phyloP scores from a whole-genome alignment of 2,329 filamentous ascomycete species.

The Aspergillus sp. region DNA sequence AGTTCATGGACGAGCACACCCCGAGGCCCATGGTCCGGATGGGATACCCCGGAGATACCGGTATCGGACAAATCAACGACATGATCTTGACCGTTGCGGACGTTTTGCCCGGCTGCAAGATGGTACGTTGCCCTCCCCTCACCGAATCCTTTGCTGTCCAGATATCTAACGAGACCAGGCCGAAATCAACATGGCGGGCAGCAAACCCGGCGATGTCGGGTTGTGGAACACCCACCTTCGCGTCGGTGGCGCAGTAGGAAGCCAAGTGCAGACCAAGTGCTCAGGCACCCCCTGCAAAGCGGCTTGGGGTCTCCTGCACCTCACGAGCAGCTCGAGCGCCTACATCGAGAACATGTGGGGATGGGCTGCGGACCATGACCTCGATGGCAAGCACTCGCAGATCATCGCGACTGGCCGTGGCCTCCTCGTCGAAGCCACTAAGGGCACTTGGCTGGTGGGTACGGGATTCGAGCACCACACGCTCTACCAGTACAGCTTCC shows the following conservation, averaged over 20 bases:
- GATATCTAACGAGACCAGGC: slow-evolving; percentile 14
- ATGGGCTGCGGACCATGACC: slow-evolving; percentile 43
- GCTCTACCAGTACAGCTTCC: slow-evolving; percentile 43
- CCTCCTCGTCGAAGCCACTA: slow-evolving; percentile 33
- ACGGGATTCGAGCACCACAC: slow-evolving; percentile 42
- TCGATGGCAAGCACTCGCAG: slow-evolving; percentile 31
- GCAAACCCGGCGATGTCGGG: slow-evolving; percentile 42
- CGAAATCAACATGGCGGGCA: slow-evolving; percentile 45
- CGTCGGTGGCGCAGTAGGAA: slow-evolving; percentile 39
- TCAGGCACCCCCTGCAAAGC: slow-evolving; percentile 36
- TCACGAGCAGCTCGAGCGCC: slow-evolving; percentile 38
- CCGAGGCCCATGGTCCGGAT: slow-evolving; percentile 45
- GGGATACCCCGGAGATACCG: slow-evolving; percentile 42
- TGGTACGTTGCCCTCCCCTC: slow-evolving; percentile 15
- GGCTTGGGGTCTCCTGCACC: slow-evolving; percentile 44
- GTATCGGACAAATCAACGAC: slow-evolving; percentile 43
- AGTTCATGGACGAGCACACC: slow-evolving; percentile 36
- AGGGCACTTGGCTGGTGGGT: slow-evolving; percentile 39
- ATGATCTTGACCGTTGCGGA: slow-evolving; percentile 46
- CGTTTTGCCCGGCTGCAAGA: slow-evolving; percentile 34
- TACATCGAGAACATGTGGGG: slow-evolving; percentile 49
- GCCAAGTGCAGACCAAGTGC: slow-evolving; percentile 33
- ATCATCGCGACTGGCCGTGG: slow-evolving; percentile 34
- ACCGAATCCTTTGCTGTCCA: neutral
- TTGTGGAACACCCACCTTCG: slow-evolving; percentile 43